Conservation (phyloP, 1,139 yeast species). For the Kazachstania sp. region DNA sequence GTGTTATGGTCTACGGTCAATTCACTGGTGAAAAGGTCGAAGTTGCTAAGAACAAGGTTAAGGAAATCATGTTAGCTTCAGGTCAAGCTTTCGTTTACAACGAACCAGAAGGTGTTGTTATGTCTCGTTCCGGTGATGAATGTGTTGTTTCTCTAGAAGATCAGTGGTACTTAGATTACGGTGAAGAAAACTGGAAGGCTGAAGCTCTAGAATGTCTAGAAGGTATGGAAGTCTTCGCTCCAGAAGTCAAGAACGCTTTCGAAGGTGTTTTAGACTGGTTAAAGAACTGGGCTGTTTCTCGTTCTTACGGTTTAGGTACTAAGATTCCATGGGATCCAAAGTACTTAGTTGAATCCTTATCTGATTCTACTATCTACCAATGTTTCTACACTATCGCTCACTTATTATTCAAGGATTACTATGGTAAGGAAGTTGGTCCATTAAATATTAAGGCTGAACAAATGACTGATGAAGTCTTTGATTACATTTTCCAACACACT, state of each 20-base stretch:
- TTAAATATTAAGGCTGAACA: conserved; percentile 71
- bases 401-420: conserved; percentile 76
- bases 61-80: conserved; percentile 65
- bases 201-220: conserved; percentile 75
- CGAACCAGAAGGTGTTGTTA: conserved; percentile 86
- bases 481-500: conserved; percentile 72
- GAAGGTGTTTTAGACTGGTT: conserved; percentile 96
- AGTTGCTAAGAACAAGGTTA: conserved; percentile 80
- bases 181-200: conserved; percentile 89
- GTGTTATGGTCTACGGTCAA: conserved; percentile 69
- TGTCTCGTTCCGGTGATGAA: conserved; percentile 94
- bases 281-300: conserved; percentile 96
- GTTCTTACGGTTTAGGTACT: conserved; percentile 95
- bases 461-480: conserved; percentile 90
- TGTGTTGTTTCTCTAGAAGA: conserved; percentile 96
- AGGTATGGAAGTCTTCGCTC: conserved; percentile 67
- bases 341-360: conserved; percentile 86
- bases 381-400: conserved; percentile 90
- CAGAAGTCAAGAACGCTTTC: conserved; percentile 85
- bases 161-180: conserved; percentile 97
- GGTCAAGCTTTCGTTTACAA: conserved; percentile 83
- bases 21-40: conserved; percentile 88
- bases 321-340: conserved; percentile 95
- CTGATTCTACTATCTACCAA: conserved; percentile 95
- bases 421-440: conserved; percentile 69